Conservation (phyloP, 352 stramenopile species). For the Globisporangium cystogenes region DNA sequence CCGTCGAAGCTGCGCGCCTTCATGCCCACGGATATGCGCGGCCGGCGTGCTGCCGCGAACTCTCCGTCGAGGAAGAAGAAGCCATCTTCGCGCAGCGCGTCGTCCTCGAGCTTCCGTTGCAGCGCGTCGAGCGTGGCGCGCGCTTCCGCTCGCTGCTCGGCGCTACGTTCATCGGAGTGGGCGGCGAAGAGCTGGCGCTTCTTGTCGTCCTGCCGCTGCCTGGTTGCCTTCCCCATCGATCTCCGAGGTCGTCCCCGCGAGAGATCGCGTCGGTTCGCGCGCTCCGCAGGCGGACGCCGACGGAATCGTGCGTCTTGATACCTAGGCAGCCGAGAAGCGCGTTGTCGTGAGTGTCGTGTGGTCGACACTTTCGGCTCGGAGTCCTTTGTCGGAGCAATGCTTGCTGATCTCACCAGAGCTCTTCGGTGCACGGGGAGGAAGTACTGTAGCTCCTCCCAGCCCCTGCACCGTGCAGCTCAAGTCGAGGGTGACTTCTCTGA, state of each 20-base stretch:
- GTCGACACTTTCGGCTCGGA: no score
- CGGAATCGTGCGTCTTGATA: no score
- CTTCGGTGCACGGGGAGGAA: no score
- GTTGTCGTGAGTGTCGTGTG: no score
- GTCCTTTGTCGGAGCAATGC: no score
- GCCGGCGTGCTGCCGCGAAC: conserved; percentile 27
- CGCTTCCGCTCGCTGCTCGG: conserved; percentile 27
- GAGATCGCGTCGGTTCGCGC: not conserved
- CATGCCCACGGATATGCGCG: conserved; percentile 49
- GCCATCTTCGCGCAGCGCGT: conserved; percentile 54
- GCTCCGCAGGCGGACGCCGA: no score
- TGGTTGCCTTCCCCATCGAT: conserved; percentile 39
- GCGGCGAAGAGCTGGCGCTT: conserved; percentile 36
- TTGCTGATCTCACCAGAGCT: no score
- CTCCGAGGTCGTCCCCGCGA: not conserved
- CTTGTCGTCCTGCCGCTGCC: conserved; percentile 40
- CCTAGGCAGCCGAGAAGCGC: no score
- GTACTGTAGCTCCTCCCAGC: no score
- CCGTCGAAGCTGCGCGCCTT: conserved; percentile 33
- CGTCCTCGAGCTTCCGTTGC: conserved; percentile 54
- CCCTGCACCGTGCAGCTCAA: no score
- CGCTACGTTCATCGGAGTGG: conserved; percentile 34
- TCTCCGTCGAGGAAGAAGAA: conserved; percentile 56
- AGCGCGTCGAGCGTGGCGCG: conserved; percentile 48
- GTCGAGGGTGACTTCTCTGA: no score